A percentile compares a stretch with the other conserved stretches of the same genome.
These are phyloP conservation scores for Colletotrichum sp. DNA, from an alignment of 2,329 filamentous ascomycete genomes.

Conservation along the genomic window DNA sequence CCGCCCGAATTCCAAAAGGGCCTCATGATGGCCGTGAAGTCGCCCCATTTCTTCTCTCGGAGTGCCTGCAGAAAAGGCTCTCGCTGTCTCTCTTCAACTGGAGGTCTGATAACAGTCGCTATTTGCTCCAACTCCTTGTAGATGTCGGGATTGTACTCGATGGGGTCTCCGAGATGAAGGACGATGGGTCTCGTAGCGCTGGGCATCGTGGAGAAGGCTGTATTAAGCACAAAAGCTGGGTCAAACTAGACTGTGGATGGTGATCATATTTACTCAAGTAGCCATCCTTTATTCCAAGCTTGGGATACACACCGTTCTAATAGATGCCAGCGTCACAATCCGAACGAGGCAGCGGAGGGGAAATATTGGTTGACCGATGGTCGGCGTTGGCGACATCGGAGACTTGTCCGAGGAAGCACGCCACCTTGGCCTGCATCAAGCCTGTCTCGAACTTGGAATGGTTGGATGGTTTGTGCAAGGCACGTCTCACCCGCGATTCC, in stretches of 20 bases:
- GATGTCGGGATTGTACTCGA: conserved; percentile 33
- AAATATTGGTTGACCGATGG: not conserved
- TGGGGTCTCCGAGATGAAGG: conserved; percentile 35
- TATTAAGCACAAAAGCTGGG: not conserved
- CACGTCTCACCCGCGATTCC: not conserved
- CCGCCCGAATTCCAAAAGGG: conserved; percentile 70
- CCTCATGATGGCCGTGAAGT: conserved; percentile 52
- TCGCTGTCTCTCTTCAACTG: conserved; percentile 40
- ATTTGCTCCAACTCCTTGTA: conserved; percentile 31
- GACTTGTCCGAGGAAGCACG: not conserved
- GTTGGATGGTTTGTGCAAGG: not conserved
- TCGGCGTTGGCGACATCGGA: not conserved
- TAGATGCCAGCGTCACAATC: not conserved
- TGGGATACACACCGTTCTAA: not conserved
- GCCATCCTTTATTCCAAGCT: not conserved
- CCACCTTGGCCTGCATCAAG: not conserved
- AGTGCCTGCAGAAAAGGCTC: conserved; percentile 40
- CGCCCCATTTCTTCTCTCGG: conserved; percentile 42
- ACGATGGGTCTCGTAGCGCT: conserved; percentile 26
- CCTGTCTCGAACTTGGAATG: not conserved
- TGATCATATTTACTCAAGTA: not conserved
- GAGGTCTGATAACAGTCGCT: conserved; percentile 39
- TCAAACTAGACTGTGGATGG: not conserved
- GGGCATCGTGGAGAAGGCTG: not conserved
- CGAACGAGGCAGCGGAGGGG: not conserved